Evolutionary conservation across 1,139 yeast species (phyloP), one percentile per base, ranked within the genome.

Genomic region (Sugiyamaella neomexicana): DNA sequence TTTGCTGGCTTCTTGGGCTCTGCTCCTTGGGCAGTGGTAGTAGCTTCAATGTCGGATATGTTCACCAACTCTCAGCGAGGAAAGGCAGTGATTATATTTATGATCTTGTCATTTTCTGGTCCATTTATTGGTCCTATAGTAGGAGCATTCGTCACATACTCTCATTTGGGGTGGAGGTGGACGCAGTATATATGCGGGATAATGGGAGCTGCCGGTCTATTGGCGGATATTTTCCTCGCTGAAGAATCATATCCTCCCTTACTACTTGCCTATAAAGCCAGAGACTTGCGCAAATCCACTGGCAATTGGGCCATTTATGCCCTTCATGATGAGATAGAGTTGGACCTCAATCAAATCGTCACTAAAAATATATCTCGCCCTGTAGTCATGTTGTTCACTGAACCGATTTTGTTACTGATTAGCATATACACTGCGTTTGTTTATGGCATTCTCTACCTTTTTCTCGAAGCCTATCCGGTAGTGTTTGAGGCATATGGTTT

Each of bases 241-340:
- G 72, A 72, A 52, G 86, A 81, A 65, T 76, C 83, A 12, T 82
- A 80, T 63, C 69, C 66, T 34, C 75, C 74, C 10, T 50, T 70
- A n/a, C 71, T 80, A 48, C 72, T 80, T 52, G 73, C 69, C 7
- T 55, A 62, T 16, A 78, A 78, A 62, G 83, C 83, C 13, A 74
- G 70, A 58, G 64, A 60, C 16, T 71, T 80, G 75, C 76, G 74
- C 66, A 79, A 78, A 65, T 72, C 79, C 61, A 73, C 75, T 1
- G 75, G 74, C 8, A 82, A 80, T 68, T 87, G 96, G 96, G 89
- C 89, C 39, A 85, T 89, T 53, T 83, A 81, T 65, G 95, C 96
- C 23, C 85, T 95, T 4, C 93, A 86, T 65, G 96, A 89, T 67
- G 86, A 83, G 62, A 79, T 83, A 54, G 77, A 78, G 53, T 73